phyloP scores from a whole-genome alignment of 2,329 filamentous ascomycete species.

The Parastagonospora nodorum region DNA sequence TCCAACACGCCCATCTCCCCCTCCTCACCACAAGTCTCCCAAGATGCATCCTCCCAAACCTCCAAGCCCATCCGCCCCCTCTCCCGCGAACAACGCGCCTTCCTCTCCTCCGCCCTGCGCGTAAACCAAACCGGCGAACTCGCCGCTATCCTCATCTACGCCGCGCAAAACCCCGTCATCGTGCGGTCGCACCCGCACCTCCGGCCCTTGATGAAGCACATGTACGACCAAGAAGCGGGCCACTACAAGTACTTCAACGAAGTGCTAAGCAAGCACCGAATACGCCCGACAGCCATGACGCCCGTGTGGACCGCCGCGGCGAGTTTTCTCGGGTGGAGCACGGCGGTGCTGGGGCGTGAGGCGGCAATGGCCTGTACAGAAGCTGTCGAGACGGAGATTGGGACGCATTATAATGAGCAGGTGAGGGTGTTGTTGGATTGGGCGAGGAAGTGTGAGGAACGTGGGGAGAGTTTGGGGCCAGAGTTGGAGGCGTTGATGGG shows the following conservation, averaged over 20 bases:
- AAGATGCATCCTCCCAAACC: conserved; percentile 8
- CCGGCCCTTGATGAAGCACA: conserved; percentile 90
- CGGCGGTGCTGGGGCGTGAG: conserved; percentile 85
- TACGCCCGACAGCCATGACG: conserved; percentile 91
- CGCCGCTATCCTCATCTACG: conserved; percentile 94
- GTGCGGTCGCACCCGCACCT: conserved; percentile 83
- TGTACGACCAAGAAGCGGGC: conserved; percentile 94
- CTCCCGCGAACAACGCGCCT: conserved; percentile 37
- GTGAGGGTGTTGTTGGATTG: conserved; percentile 82
- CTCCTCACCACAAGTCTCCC: conserved; percentile 5
- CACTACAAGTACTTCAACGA: conserved; percentile 87
- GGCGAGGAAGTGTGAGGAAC: conserved; percentile 73
- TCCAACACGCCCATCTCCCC: conserved; percentile 6
- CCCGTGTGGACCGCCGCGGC: conserved; percentile 85
- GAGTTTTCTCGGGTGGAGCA: conserved; percentile 83
- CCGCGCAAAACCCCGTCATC: conserved; percentile 82
- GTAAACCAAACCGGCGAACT: conserved; percentile 98
- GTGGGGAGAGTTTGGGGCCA: conserved; percentile 78
- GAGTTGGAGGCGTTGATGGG: conserved; percentile 75
- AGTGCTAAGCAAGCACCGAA: conserved; percentile 81
- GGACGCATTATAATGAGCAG: conserved; percentile 92
- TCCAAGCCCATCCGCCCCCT: conserved; percentile 31
- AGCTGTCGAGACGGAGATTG: conserved; percentile 97
- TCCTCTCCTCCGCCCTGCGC: conserved; percentile 63
- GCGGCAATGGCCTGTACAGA: conserved; percentile 99